Conservation (phyloP, 2,329 filamentous ascomycete species). For the Nemania bipapillata region DNA sequence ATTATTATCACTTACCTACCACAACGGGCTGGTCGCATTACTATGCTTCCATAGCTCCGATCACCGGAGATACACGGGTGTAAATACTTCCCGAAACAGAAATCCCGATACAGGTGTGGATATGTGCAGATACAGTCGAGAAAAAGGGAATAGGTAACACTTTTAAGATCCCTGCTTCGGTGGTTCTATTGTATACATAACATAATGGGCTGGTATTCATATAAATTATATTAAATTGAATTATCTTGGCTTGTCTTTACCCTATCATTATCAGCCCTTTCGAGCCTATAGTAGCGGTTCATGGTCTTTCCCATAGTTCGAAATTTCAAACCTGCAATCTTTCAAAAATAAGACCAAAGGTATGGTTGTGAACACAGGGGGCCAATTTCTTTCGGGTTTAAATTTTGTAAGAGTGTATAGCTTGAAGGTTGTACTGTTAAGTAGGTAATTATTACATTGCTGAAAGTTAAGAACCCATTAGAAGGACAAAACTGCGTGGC, state of each 20-base stretch:
- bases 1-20: not conserved
- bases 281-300: not conserved
- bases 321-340: too few species aligned
- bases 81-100: constrained; percentile 10
- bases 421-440: not conserved
- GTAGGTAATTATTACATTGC: not conserved
- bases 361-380: too few species aligned
- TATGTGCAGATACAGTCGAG: not conserved
- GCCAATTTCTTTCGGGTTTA: too few species aligned
- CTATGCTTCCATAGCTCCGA: not conserved
- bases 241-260: not conserved
- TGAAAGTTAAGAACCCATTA: not conserved
- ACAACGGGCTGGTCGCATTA: constrained; percentile 11
- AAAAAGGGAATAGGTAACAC: too few species aligned
- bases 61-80: constrained; percentile 25
- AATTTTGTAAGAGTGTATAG: too few species aligned
- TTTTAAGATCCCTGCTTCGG: not conserved
- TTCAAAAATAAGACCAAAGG: too few species aligned
- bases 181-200: not conserved
- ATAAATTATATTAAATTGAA: not conserved
- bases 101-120: not conserved
- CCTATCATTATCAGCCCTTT: not conserved
- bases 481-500: not conserved
- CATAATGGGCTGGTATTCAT: not conserved
- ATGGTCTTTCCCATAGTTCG: too few species aligned